A percentile compares a stretch with the other conserved stretches of the same genome.
Conservation (phyloP, 495 filamentous ascomycete genomes). For the Neurospora sp. region DNA sequence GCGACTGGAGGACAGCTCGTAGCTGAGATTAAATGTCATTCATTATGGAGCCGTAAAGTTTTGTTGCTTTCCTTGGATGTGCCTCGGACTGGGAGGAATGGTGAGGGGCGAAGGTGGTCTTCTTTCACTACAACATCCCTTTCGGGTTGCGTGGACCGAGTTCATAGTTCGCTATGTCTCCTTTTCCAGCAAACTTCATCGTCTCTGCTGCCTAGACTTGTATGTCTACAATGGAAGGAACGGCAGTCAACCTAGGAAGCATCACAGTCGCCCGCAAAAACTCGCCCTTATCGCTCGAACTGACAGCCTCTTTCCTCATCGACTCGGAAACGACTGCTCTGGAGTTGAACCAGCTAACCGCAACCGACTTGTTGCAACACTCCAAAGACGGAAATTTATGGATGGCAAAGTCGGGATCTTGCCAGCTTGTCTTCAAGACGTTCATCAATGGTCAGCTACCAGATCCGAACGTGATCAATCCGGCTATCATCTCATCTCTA, state of each 20-base stretch:
- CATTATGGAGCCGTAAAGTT: neutral
- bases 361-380: constrained; percentile 6
- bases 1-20: neutral
- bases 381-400: constrained; percentile 12
- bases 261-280: constrained; percentile 10
- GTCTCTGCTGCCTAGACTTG: neutral
- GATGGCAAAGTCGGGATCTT: constrained; percentile 21
- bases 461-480: neutral
- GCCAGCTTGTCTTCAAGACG: constrained; percentile 12
- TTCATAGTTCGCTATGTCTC: neutral
- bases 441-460: constrained; percentile 8
- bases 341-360: neutral
- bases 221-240: constrained; percentile 6
- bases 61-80: neutral
- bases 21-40: neutral
- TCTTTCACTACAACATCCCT: neutral
- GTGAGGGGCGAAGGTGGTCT: neutral
- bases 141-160: neutral
- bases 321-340: neutral
- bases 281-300: constrained; percentile 7
- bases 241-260: constrained; percentile 10
- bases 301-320: constrained; percentile 12
- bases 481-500: neutral
- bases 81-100: neutral
- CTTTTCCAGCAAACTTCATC: neutral